Percentiles rank a stretch among this genome's conserved stretches.
phyloP scores from a whole-genome alignment of 2,329 filamentous ascomycete species.

The Xylaria hypoxylon region DNA sequence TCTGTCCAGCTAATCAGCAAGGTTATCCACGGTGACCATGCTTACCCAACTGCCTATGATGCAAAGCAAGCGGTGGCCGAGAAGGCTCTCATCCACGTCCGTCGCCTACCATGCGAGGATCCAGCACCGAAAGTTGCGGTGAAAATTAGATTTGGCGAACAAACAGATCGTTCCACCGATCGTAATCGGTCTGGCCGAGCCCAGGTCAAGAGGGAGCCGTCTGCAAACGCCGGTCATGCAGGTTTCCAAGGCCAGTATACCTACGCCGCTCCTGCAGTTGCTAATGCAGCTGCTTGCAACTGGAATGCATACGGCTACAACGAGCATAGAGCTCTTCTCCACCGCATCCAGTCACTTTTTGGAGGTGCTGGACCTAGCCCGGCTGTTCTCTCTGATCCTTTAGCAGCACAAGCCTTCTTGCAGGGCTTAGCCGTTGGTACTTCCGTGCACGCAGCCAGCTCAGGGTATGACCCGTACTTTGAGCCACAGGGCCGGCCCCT shows the following conservation, averaged over 20 bases:
- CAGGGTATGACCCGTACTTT: conserved; percentile 27
- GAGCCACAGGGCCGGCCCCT: conserved; percentile 22
- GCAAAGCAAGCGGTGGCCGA: conserved; percentile 45
- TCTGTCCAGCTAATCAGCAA: conserved; percentile 40
- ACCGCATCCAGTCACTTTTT: conserved; percentile 40
- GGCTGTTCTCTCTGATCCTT: conserved; percentile 40
- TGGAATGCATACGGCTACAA: conserved; percentile 15
- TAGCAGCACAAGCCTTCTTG: conserved; percentile 46
- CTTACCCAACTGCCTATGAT: conserved; percentile 32
- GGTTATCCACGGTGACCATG: conserved; percentile 31
- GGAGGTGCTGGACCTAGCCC: conserved; percentile 39
- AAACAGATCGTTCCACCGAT: conserved; percentile 19
- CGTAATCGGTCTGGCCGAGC: conserved; percentile 5
- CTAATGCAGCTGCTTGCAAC: conserved; percentile 19
- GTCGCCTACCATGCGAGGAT: conserved; percentile 29
- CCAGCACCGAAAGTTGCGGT: conserved; percentile 13
- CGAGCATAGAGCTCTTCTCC: conserved; percentile 38
- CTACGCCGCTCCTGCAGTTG: conserved; percentile 11
- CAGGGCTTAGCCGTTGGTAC: conserved; percentile 47
- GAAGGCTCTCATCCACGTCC: conserved; percentile 38
- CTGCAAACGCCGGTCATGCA: conserved; percentile 4
- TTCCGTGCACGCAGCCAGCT: conserved; percentile 24
- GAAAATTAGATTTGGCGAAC: conserved; percentile 10
- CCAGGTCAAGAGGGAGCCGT: conserved; percentile 24
- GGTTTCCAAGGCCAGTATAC: conserved; percentile 18